These are phyloP conservation scores for Aspergillus nanangensis DNA, from an alignment of 495 filamentous ascomycete species.

Conservation along the genomic window DNA sequence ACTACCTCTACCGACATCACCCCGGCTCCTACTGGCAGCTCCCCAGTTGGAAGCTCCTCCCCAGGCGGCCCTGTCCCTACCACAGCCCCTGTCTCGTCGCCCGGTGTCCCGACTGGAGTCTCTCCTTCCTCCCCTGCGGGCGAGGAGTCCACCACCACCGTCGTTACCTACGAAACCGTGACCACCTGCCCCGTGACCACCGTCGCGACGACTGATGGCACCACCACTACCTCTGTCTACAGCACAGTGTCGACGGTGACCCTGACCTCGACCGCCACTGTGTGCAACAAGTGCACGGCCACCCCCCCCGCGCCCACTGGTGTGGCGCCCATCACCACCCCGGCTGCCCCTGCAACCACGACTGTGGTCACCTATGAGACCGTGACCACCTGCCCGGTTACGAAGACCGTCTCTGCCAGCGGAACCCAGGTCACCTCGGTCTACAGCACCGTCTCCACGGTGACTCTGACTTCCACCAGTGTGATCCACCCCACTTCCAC, in stretches of 20 bases:
- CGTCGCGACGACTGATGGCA: slow-evolving; percentile 30
- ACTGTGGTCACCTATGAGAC: slow-evolving; percentile 23
- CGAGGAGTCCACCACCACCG: slow-evolving; percentile 14
- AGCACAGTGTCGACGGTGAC: slow-evolving; percentile 37
- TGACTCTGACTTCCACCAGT: slow-evolving; percentile 17
- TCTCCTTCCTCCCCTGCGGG: slow-evolving; percentile 1
- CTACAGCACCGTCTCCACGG: slow-evolving; percentile 24
- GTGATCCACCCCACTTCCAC: slow-evolving; percentile 14
- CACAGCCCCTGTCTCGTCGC: no score
- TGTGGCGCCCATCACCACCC: slow-evolving; percentile 7
- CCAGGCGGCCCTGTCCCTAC: slow-evolving; percentile 1
- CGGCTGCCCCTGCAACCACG: slow-evolving; percentile 16
- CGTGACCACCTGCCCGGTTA: slow-evolving; percentile 26
- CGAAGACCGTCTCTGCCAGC: slow-evolving; percentile 25
- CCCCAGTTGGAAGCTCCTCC: slow-evolving; percentile 2
- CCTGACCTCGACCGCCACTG: slow-evolving; percentile 34
- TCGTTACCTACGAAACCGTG: slow-evolving; percentile 33
- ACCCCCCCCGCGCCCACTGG: slow-evolving; percentile 5
- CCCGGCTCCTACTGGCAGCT: slow-evolving; percentile 4
- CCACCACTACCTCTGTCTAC: slow-evolving; percentile 27
- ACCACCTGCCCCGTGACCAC: slow-evolving; percentile 41
- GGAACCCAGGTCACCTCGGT: slow-evolving; percentile 26
- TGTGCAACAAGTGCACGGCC: slow-evolving; percentile 31
- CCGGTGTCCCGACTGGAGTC: slow-evolving; percentile 10
- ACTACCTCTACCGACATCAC: neutral